phyloP scores from a whole-genome alignment of 257 asterid species.

The Fraxinus cuspidata region DNA sequence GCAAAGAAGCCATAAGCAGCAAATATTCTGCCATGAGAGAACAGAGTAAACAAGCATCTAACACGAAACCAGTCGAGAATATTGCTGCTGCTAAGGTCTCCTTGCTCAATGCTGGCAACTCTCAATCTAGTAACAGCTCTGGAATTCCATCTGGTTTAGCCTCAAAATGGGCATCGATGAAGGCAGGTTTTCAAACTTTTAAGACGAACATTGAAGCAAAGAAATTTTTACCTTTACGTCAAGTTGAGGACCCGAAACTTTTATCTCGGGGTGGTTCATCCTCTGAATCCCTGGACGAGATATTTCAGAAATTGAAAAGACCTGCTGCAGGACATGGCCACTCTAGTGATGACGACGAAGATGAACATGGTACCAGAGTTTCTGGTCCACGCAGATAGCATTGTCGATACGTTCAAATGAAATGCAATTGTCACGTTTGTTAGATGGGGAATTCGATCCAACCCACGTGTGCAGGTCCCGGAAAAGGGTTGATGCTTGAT shows the following conservation, averaged over 20 bases:
- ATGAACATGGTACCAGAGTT: slow-evolving; percentile 34
- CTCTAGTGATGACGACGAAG: slow-evolving; percentile 44
- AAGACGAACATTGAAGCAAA: slow-evolving; percentile 78
- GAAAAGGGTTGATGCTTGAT: slow-evolving; percentile 4
- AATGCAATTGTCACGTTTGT: slow-evolving; percentile 25
- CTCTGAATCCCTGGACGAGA: slow-evolving; percentile 80
- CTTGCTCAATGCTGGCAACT: slow-evolving; percentile 53
- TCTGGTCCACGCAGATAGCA: slow-evolving; percentile 36
- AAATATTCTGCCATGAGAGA: slow-evolving; percentile 83
- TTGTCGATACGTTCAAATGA: slow-evolving; percentile 9
- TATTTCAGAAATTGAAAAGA: slow-evolving; percentile 81
- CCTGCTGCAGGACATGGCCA: slow-evolving; percentile 44
- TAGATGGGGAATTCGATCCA: slow-evolving; percentile 34
- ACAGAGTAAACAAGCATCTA: slow-evolving; percentile 52
- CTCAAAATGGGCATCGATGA: slow-evolving; percentile 95
- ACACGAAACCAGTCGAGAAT: slow-evolving; percentile 46
- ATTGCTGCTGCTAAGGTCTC: slow-evolving; percentile 77
- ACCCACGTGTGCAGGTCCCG: slow-evolving; percentile 41
- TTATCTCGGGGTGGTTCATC: slow-evolving; percentile 51
- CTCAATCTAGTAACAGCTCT: slow-evolving; percentile 36
- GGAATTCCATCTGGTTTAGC: slow-evolving; percentile 60
- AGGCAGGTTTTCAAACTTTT: slow-evolving; percentile 76
- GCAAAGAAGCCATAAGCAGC: slow-evolving; percentile 83
- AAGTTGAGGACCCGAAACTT: slow-evolving; percentile 51
- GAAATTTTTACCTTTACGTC: slow-evolving; percentile 66